phyloP scores from a whole-genome alignment of 2,329 filamentous ascomycete genomes.

The Lizonia empirigonia region DNA sequence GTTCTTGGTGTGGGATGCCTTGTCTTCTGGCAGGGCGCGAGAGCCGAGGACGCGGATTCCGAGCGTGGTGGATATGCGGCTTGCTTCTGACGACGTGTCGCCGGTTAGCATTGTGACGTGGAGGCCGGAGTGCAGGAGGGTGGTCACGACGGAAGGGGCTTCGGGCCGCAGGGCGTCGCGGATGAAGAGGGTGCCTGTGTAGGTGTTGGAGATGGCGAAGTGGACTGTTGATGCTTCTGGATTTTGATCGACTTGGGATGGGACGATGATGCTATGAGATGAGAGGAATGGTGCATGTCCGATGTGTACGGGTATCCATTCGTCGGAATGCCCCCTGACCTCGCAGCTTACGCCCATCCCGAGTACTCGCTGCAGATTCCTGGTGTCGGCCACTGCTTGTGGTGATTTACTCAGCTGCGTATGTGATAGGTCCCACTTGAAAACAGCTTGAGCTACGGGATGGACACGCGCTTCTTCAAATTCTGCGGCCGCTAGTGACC shows the following conservation, averaged over 20 bases:
- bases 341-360: conserved; percentile 11
- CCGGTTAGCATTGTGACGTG: conserved; percentile 10
- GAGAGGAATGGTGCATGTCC: background rate
- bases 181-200: background rate
- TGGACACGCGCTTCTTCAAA: conserved; percentile 13
- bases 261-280: background rate
- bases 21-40: conserved; percentile 12
- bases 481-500: conserved; percentile 12
- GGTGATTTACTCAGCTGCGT: background rate
- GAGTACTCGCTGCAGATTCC: background rate
- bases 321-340: background rate
- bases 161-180: conserved; percentile 1
- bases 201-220: background rate
- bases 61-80: conserved; percentile 7
- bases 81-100: conserved; percentile 9
- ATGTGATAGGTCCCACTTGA: conserved; percentile 13
- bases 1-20: conserved; percentile 4
- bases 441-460: conserved; percentile 13
- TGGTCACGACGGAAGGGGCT: background rate
- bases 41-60: conserved; percentile 6
- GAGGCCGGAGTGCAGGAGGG: background rate
- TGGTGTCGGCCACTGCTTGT: background rate
- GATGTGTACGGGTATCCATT: conserved; percentile 4
- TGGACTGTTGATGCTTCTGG: background rate
- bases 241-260: background rate